These are phyloP conservation scores for Berkeleyomyces basicola DNA, from an alignment of 2,329 filamentous ascomycete species.

Conservation along the genomic window DNA sequence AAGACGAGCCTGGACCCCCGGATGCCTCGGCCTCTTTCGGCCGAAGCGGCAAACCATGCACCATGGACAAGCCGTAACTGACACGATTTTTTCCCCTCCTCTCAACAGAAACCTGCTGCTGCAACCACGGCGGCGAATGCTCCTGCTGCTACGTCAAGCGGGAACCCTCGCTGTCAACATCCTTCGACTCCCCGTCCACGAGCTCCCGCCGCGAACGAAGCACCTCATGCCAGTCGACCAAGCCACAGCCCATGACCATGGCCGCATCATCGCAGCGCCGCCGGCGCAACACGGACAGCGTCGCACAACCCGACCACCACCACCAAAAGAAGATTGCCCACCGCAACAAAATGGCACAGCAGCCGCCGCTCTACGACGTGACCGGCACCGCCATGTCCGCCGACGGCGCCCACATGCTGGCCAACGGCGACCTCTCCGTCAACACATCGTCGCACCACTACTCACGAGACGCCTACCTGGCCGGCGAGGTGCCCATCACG, in stretches of 20 bases:
- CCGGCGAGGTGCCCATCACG: conserved; percentile 1
- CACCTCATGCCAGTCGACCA: conserved; percentile 12
- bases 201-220: conserved; percentile 10
- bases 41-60: too few relatives aligned
- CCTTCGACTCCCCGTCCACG: conserved; percentile 1
- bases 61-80: neutral
- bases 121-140: conserved; percentile 52
- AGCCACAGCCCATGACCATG: conserved; percentile 6
- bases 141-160: conserved; percentile 49
- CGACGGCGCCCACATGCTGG: neutral
- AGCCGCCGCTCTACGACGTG: neutral
- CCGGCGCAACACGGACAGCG: conserved; percentile 10
- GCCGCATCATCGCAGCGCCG: conserved; percentile 8
- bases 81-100: neutral
- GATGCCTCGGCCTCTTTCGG: neutral
- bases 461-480: neutral
- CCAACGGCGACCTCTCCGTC: neutral
- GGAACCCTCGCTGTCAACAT: conserved; percentile 35
- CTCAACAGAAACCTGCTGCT: conserved; percentile 46
- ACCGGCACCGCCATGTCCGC: neutral
- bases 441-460: neutral
- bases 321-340: conserved; percentile 1
- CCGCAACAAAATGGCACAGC: neutral
- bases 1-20: conserved; percentile 19
- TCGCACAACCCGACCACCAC: conserved; percentile 1